Evolutionary conservation across 257 asterid genomes (phyloP), one percentile per base, ranked within the genome.

Genomic region (Scutellaria barbata): DNA sequence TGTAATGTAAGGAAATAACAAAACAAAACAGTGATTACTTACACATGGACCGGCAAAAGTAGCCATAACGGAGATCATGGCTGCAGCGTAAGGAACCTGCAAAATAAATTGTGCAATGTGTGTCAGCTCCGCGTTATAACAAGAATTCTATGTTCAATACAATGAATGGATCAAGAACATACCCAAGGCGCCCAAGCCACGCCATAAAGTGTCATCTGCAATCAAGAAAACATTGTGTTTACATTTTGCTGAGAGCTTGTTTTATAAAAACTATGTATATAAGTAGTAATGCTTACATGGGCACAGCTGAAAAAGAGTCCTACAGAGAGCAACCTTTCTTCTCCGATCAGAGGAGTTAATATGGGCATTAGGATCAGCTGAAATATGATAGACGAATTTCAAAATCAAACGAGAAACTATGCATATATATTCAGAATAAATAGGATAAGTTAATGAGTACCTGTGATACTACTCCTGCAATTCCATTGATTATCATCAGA

Each of bases 181-280:
- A 92, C 98, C 98, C 97, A 94, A 33, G 90, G 82, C 10, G 97
- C 82, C 98, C 98, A 94, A 6, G 98, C 96, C 12, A 94, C 67
- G 77, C 98, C 86, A 85, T 87, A 77, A 43, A 94, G 91, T 22
- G 91, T 52, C 85, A 87, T 80, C 98, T 94, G 88, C 92, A 85
- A 22, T 60, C 63, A 50, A 30, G 43, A 14, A 71, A 53, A 18
- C 35, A 58, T 18, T 52, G 14, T 20, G 2, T 54, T 5, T 18
- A 20, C 0, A 8, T 54, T 3, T 9, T 18, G 12, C 10, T 8
- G 2, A 42, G 12, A 4, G 2, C 47, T 42, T 42, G 1, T 42
- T 12, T 42, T 30, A 6, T 18, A 7, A 7, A 7, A 6, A 64
- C 18, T 11, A 11, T 51, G n/a, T 0, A 30, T 16, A 14, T 50